Evolutionary conservation across 2,329 filamentous ascomycete genomes (phyloP).

Genomic region (Magnaporthiopsis poae): DNA sequence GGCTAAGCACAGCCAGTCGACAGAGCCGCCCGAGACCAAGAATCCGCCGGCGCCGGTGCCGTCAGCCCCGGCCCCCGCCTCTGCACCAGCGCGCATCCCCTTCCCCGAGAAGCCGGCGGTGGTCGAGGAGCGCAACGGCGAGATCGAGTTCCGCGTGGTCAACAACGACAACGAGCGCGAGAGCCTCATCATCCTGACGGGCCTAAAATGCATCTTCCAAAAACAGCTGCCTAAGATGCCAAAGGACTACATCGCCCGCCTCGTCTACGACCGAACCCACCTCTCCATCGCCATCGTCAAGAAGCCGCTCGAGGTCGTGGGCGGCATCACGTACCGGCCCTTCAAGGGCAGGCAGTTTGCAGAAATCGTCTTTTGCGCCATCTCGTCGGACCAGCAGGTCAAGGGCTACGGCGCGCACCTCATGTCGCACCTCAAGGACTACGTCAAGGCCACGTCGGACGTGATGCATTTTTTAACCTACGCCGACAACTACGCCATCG

Average conservation of each 20-base stretch:
- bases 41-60: constrained; percentile 38
- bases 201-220: constrained; percentile 68
- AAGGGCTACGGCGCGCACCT: constrained; percentile 69
- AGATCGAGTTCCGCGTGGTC: constrained; percentile 67
- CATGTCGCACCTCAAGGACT: constrained; percentile 69
- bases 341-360: constrained; percentile 63
- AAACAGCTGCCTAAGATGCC: constrained; percentile 74
- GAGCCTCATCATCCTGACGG: constrained; percentile 63
- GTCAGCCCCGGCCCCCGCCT: constrained; percentile 22
- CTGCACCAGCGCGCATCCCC: constrained; percentile 40
- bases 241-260: constrained; percentile 66
- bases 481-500: constrained; percentile 70
- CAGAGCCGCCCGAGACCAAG: constrained; percentile 34
- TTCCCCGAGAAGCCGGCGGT: constrained; percentile 79
- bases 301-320: constrained; percentile 55
- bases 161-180: constrained; percentile 63
- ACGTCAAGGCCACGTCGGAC: constrained; percentile 64
- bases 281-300: constrained; percentile 68
- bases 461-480: constrained; percentile 74
- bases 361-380: constrained; percentile 70
- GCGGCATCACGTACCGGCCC: constrained; percentile 65
- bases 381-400: constrained; percentile 68
- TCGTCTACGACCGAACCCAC: constrained; percentile 68
- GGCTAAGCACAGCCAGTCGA: constrained; percentile 41
- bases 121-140: constrained; percentile 59